Base-by-base conservation (phyloP, 2,329 filamentous ascomycete species). In the Ophiostoma sp. region DNA sequence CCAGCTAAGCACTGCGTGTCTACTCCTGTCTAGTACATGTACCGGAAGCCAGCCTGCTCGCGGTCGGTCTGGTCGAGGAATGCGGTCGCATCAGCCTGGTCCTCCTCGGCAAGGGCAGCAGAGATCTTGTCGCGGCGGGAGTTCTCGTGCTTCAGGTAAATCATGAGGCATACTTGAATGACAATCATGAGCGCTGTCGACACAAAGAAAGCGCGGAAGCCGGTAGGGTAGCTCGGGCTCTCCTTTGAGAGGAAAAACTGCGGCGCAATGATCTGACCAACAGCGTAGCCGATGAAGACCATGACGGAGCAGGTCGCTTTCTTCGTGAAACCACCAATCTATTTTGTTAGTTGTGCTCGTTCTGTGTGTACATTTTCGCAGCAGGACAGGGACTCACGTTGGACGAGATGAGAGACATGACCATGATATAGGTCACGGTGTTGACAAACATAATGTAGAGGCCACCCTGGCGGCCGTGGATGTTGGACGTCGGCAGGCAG, bases 261-360 rank as follows among this genome's bases (percentile, higher is more conserved):
- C 4, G 69, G 69, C 44, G 69, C 47, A 18, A 69, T 67, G 16
- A 70, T 69, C 73, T 89, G 89, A 1, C 86, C 87, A 0, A 81
- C 78, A 47, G 84, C 85, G 81, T 85, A 89, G 1, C 82, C 81
- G 64, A 90, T 82, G 73, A 90, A 88, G 0, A 90, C 79, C 6
- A 89, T 80, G 12, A 83, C 87, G 0, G 87, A 89, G 0, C 84
- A 88, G 9, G 84, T 83, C 73, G 89, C 90, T 71, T 86, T 85
- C 76, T 91, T 91, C 0, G 88, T 90, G 73, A 90, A 87, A 1
- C 88, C 88, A 0, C 84, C 88, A 0, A 88, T 87, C 49, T 55
- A 18, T 27, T 55, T 55, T 55, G n/a, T 55, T 55, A 55, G 49
- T 4, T 55, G 5, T 27, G 27, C 27, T 27, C 27, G 27, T 27